A percentile compares a stretch with the other conserved stretches of the same genome.
Evolutionary conservation across 257 asterid species (phyloP).

Genomic region (Apocynum venetum): DNA sequence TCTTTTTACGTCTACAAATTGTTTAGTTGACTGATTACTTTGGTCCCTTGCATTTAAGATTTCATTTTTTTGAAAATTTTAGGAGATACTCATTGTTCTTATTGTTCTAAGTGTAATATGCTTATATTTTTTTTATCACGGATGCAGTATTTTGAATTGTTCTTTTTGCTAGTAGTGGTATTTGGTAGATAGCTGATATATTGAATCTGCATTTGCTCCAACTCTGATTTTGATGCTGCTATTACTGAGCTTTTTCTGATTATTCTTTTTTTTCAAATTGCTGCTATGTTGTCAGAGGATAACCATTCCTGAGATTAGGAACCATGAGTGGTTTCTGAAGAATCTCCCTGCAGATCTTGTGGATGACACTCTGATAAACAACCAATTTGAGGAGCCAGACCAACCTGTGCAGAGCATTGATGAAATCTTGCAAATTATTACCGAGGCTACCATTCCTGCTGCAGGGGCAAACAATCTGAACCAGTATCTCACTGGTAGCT

Average conservation of each 20-base stretch:
- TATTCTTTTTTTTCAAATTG: neutral
- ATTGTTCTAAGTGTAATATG: neutral
- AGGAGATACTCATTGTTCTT: neutral
- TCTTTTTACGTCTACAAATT: neutral
- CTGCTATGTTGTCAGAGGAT: constrained; percentile 56
- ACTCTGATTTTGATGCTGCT: neutral
- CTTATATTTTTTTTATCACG: neutral
- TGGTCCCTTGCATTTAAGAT: neutral
- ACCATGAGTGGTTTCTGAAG: constrained; percentile 86
- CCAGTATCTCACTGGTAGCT: constrained; percentile 70
- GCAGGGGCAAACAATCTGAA: constrained; percentile 64
- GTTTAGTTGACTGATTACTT: neutral
- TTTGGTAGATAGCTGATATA: neutral
- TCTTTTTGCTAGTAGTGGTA: neutral
- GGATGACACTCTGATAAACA: constrained; percentile 48
- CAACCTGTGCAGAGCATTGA: constrained; percentile 78
- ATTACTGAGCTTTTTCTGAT: neutral
- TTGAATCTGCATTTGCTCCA: neutral
- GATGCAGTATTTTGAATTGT: neutral
- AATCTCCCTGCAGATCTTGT: constrained; percentile 80
- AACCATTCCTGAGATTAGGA: constrained; percentile 76
- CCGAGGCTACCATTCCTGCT: constrained; percentile 88
- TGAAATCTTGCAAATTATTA: constrained; percentile 87
- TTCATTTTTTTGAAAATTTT: neutral
- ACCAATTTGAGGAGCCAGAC: constrained; percentile 79